Evolutionary conservation across 805 yeast genomes (phyloP).

Genomic region (Kluyveromyces wickerhamii): DNA sequence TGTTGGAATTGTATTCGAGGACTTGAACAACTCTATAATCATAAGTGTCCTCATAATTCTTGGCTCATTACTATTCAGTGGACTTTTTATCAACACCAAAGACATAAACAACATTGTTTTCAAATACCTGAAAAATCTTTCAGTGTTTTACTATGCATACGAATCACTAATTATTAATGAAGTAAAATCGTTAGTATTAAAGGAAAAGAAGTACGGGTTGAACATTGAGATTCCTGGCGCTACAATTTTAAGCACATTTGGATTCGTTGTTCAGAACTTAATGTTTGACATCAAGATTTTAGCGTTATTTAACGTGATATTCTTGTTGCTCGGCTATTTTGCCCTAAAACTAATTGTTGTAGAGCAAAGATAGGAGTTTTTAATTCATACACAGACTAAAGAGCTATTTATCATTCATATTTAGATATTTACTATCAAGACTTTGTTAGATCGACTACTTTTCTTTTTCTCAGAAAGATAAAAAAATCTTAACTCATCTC

Average conservation of each 20-base stretch:
- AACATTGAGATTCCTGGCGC: slow-evolving; percentile 98
- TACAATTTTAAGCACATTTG: slow-evolving; percentile 89
- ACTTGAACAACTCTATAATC: slow-evolving; percentile 88
- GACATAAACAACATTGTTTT: slow-evolving; percentile 46
- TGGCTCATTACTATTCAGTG: slow-evolving; percentile 86
- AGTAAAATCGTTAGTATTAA: slow-evolving; percentile 74
- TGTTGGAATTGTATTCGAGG: slow-evolving; percentile 80
- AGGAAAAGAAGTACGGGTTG: slow-evolving; percentile 85
- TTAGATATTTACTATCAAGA: no score
- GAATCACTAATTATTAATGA: slow-evolving; percentile 91
- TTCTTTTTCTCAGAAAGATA: no score
- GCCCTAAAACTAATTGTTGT: slow-evolving; percentile 66
- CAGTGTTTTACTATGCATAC: slow-evolving; percentile 92
- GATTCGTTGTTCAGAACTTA: slow-evolving; percentile 77
- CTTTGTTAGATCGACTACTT: no score
- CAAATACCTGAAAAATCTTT: slow-evolving; percentile 70
- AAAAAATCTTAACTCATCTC: no score
- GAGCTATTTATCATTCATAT: no score
- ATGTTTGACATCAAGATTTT: slow-evolving; percentile 58
- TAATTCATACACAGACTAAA: no score
- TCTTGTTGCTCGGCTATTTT: slow-evolving; percentile 62
- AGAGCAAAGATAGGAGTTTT: slow-evolving; percentile 43
- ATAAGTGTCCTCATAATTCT: slow-evolving; percentile 75
- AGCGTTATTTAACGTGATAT: slow-evolving; percentile 46
- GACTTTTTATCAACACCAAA: slow-evolving; percentile 83